These are phyloP conservation scores for Populus ilicifolia DNA, from an alignment of 345 rosid species.

Conservation along the genomic window DNA sequence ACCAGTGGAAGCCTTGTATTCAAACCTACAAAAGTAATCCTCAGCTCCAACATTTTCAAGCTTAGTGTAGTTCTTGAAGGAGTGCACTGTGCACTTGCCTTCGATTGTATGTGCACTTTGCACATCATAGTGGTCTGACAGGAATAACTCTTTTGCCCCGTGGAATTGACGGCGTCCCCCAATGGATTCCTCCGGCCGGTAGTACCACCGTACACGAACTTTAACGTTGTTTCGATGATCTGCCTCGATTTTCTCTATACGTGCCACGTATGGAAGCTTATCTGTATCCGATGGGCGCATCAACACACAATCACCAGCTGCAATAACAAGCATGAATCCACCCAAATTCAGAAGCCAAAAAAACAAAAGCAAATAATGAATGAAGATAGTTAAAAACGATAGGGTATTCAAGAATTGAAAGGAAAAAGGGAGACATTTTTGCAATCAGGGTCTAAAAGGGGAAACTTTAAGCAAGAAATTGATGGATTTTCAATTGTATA, in stretches of 20 bases:
- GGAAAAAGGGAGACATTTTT: slow-evolving; percentile 12
- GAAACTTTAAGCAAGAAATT: neutral
- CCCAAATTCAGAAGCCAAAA: neutral
- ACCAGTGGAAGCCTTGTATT: slow-evolving; percentile 79
- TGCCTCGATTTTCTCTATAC: slow-evolving; percentile 73
- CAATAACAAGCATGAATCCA: slow-evolving; percentile 11
- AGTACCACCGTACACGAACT: slow-evolving; percentile 77
- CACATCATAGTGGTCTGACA: slow-evolving; percentile 71
- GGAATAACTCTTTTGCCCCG: slow-evolving; percentile 75
- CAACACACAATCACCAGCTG: slow-evolving; percentile 76
- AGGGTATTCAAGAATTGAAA: neutral
- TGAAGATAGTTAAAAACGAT: neutral
- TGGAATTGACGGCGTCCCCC: slow-evolving; percentile 88
- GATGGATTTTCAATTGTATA: neutral
- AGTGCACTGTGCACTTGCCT: slow-evolving; percentile 76
- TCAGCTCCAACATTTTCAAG: slow-evolving; percentile 84
- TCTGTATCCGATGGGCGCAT: slow-evolving; percentile 80
- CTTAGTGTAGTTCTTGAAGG: slow-evolving; percentile 75
- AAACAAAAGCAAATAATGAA: neutral
- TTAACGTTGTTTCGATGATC: slow-evolving; percentile 72
- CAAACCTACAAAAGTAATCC: slow-evolving; percentile 77
- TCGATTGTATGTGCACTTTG: slow-evolving; percentile 84
- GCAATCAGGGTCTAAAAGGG: neutral
- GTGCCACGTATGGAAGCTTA: slow-evolving; percentile 81
- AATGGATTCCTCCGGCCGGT: slow-evolving; percentile 82